A percentile compares a stretch with the other conserved stretches of the same genome.
Evolutionary conservation across 352 stramenopile genomes (phyloP).

Genomic region (Globisporangium recalcitrans): DNA sequence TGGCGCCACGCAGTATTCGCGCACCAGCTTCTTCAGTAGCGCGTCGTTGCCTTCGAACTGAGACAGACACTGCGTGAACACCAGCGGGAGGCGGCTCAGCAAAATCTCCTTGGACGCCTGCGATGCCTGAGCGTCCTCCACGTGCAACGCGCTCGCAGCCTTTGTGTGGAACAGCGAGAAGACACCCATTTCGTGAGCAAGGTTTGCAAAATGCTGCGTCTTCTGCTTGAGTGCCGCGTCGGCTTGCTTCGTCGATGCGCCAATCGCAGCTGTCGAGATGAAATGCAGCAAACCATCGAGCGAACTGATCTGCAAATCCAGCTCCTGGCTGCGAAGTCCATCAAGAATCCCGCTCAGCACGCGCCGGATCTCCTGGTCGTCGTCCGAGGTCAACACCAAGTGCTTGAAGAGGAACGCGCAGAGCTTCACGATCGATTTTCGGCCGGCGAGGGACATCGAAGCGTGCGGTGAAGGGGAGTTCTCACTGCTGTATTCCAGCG

Average conservation of each 20-base stretch:
- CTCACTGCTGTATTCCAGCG: conserved; percentile 39
- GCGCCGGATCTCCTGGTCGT: conserved; percentile 42
- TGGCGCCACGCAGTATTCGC: conserved; percentile 61
- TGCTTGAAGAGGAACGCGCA: conserved; percentile 75
- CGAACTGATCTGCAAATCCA: conserved; percentile 61
- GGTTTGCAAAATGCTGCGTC: conserved; percentile 42
- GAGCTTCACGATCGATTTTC: conserved; percentile 69
- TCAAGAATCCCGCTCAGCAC: conserved; percentile 59
- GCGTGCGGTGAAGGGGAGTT: conserved; percentile 1
- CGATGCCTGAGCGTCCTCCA: conserved; percentile 11
- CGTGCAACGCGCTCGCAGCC: conserved; percentile 42
- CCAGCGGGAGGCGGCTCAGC: conserved; percentile 64
- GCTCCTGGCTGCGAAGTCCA: conserved; percentile 56
- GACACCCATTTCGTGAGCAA: conserved; percentile 68
- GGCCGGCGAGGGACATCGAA: conserved; percentile 31
- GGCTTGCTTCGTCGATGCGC: conserved; percentile 19
- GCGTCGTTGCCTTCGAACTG: conserved; percentile 64
- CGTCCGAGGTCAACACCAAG: conserved; percentile 42
- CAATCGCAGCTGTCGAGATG: conserved; percentile 38
- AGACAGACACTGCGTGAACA: conserved; percentile 84
- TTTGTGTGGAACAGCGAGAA: conserved; percentile 68
- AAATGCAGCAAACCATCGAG: conserved; percentile 75
- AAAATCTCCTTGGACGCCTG: conserved; percentile 38
- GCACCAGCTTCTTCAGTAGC: conserved; percentile 60
- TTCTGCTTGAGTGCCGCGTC: conserved; percentile 20